Conservation (phyloP, 2,329 filamentous ascomycete species). For the Leptographium wingfieldii region DNA sequence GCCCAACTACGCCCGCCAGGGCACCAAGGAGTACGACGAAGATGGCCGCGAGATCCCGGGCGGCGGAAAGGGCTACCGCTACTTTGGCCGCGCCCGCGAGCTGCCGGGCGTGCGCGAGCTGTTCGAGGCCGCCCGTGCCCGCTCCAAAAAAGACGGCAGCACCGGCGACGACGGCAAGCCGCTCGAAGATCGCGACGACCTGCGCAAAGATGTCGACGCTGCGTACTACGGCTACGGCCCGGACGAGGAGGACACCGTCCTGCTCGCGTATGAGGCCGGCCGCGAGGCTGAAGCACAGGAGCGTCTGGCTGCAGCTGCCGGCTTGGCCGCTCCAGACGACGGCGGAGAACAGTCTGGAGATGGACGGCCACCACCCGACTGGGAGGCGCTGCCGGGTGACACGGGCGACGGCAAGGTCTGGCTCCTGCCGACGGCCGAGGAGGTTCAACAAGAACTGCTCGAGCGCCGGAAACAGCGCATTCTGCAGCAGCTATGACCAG, state of each 20-base stretch:
- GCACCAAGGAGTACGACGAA: conserved; percentile 56
- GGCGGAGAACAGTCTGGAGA: conserved; percentile 22
- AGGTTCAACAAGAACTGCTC: conserved; percentile 89
- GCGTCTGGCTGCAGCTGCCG: conserved; percentile 45
- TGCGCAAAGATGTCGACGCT: conserved; percentile 72
- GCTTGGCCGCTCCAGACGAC: conserved; percentile 2
- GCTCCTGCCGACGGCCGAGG: conserved; percentile 73
- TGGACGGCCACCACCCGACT: conserved; percentile 49
- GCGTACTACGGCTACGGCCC: conserved; percentile 92
- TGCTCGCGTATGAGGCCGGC: conserved; percentile 67
- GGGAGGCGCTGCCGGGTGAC: conserved; percentile 82
- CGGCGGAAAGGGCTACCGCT: conserved; percentile 67
- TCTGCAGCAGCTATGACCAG: conserved; percentile 50
- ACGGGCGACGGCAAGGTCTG: conserved; percentile 69
- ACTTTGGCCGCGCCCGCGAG: conserved; percentile 78
- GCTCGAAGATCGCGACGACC: conserved; percentile 53
- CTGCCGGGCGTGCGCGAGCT: conserved; percentile 93
- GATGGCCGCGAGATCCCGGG: conserved; percentile 56
- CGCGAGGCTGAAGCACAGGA: conserved; percentile 76
- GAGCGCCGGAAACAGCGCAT: conserved; percentile 73
- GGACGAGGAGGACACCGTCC: conserved; percentile 74
- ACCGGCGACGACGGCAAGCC: conserved; percentile 36
- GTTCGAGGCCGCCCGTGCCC: conserved; percentile 62
- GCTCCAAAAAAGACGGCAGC: conserved; percentile 23
- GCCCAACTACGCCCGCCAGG: conserved; percentile 79